Percentiles rank a stretch among this genome's conserved stretches.
Evolutionary conservation across 306 rosid species (phyloP).

Genomic region (Pyrus betulifolia): DNA sequence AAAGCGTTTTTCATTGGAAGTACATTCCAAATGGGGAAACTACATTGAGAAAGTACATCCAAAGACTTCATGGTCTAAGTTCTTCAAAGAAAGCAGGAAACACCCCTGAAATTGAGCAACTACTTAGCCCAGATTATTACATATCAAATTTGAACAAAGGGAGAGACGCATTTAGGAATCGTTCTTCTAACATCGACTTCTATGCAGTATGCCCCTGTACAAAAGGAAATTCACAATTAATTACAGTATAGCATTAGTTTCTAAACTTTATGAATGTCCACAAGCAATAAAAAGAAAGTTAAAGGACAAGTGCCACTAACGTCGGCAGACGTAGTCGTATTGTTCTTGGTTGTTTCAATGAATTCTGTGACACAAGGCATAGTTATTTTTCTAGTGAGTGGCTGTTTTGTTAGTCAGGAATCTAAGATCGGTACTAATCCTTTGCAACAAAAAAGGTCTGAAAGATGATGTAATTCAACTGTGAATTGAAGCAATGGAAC

Average conservation of each 20-base stretch:
- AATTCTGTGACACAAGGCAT: no score
- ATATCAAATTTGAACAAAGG: neutral
- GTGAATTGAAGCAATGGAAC: no score
- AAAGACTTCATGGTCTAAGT: neutral
- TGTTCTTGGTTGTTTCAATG: no score
- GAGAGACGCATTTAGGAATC: neutral
- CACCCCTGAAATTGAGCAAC: slow-evolving; percentile 9
- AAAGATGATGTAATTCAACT: no score
- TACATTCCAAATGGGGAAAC: neutral
- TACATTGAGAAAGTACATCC: neutral
- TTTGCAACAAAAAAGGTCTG: no score
- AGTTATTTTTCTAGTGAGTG: no score
- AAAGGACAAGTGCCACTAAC: neutral
- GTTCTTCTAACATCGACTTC: neutral
- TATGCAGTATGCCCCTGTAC: slow-evolving; percentile 8
- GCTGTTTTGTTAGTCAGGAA: no score
- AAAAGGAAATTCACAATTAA: neutral
- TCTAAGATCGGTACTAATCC: no score
- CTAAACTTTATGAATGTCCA: neutral
- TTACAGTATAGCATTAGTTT: neutral
- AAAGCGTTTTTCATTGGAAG: neutral
- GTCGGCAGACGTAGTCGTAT: no score
- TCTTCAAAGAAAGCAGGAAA: neutral
- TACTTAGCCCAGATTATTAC: neutral
- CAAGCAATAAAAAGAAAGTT: neutral